phyloP scores from a whole-genome alignment of 805 yeast species.

The Metschnikowia chrysomelidarum region DNA sequence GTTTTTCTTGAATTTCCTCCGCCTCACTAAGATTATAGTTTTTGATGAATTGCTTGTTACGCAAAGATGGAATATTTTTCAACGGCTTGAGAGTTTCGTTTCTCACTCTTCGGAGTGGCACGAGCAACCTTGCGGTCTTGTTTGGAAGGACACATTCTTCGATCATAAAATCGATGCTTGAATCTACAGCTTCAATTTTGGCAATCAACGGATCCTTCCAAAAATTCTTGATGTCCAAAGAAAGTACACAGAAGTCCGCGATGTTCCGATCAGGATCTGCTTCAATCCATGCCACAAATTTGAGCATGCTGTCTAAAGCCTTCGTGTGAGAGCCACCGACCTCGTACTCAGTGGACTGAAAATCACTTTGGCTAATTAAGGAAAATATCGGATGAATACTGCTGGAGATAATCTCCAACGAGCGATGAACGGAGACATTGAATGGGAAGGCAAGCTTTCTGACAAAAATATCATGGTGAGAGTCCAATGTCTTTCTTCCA shows the following conservation, averaged over 20 bases:
- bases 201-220: slow-evolving; percentile 58
- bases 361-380: slow-evolving; percentile 23
- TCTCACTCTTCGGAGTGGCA: slow-evolving; percentile 65
- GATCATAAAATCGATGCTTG: slow-evolving; percentile 13
- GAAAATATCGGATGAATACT: slow-evolving; percentile 62
- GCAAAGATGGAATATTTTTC: slow-evolving; percentile 64
- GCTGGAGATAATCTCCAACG: slow-evolving; percentile 71
- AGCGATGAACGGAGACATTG: slow-evolving; percentile 65
- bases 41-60: slow-evolving; percentile 67
- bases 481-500: slow-evolving; percentile 32
- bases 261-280: slow-evolving; percentile 24
- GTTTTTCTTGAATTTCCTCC: slow-evolving; percentile 55
- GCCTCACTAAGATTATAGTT: slow-evolving; percentile 52
- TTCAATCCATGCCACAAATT: slow-evolving; percentile 26
- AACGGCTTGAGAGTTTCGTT: slow-evolving; percentile 42
- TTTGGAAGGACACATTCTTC: slow-evolving; percentile 29
- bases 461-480: slow-evolving; percentile 28
- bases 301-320: slow-evolving; percentile 29
- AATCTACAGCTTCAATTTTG: slow-evolving; percentile 30
- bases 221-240: slow-evolving; percentile 76
- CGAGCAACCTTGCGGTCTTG: slow-evolving; percentile 50
- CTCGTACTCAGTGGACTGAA: slow-evolving; percentile 2
- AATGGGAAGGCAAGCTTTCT: slow-evolving; percentile 68
- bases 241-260: slow-evolving; percentile 58
- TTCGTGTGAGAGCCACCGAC: slow-evolving; percentile 1